Percentiles rank a stretch among this genome's conserved stretches.
phyloP scores from a whole-genome alignment of 768 basidiomycete genomes.

The Auriscalpium microsporum region DNA sequence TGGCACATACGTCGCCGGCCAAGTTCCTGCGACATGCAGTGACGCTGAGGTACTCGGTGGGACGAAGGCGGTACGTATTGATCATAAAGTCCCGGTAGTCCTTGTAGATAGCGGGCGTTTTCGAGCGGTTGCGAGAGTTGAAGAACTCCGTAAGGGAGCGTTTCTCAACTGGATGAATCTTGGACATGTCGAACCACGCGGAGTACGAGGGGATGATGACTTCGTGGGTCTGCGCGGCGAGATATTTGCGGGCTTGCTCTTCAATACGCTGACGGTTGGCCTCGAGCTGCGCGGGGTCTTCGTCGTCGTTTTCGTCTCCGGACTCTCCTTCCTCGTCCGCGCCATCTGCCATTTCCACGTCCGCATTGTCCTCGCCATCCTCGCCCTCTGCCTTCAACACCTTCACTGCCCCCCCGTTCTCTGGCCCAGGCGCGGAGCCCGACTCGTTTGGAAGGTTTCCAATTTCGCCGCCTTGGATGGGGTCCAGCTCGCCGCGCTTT shows the following conservation, averaged over 20 bases:
- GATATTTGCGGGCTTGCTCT: slow-evolving; percentile 86
- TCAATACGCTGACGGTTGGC: slow-evolving; percentile 72
- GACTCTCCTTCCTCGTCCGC: slow-evolving; percentile 72
- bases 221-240: slow-evolving; percentile 95
- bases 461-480: slow-evolving; percentile 69
- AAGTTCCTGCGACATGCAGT: slow-evolving; percentile 94
- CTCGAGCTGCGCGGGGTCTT: slow-evolving; percentile 77
- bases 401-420: slow-evolving; percentile 25
- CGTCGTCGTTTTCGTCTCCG: slow-evolving; percentile 75
- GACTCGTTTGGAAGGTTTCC: slow-evolving; percentile 52
- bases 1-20: slow-evolving; percentile 95
- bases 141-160: slow-evolving; percentile 97
- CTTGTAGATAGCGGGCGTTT: slow-evolving; percentile 96
- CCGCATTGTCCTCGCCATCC: slow-evolving; percentile 59
- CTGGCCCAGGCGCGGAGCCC: slow-evolving; percentile 22
- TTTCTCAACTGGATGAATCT: slow-evolving; percentile 86
- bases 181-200: slow-evolving; percentile 95
- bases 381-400: slow-evolving; percentile 41
- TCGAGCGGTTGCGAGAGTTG: slow-evolving; percentile 87
- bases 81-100: slow-evolving; percentile 99
- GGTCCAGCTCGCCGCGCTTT: slow-evolving; percentile 84
- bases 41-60: slow-evolving; percentile 92
- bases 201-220: slow-evolving; percentile 96
- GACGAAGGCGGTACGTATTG: slow-evolving; percentile 92
- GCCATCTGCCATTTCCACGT: slow-evolving; percentile 77